Percentiles rank a stretch among this genome's conserved stretches.
These are phyloP conservation scores for Eustoma russellianum DNA, from an alignment of 257 asterid genomes.

Conservation along the genomic window DNA sequence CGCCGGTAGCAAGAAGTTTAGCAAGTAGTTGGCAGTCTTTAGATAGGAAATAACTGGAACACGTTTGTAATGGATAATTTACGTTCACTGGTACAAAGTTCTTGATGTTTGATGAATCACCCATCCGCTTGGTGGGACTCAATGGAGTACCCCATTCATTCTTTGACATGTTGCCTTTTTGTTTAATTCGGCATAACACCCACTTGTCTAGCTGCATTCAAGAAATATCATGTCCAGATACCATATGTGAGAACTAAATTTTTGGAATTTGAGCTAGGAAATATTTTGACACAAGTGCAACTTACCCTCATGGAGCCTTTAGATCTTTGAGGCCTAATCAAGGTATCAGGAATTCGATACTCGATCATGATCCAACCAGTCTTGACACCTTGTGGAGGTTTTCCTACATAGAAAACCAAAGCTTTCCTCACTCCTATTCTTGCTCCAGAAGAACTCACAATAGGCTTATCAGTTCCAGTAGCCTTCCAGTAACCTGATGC, in stretches of 20 bases:
- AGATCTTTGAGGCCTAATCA: slow-evolving; percentile 27
- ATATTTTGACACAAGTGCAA: background rate
- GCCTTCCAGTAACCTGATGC: slow-evolving; percentile 67
- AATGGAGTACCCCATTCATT: slow-evolving; percentile 22
- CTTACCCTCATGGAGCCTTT: slow-evolving; percentile 63
- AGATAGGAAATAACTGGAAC: slow-evolving; percentile 31
- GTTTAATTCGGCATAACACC: slow-evolving; percentile 53
- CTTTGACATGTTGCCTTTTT: slow-evolving; percentile 77
- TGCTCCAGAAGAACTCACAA: slow-evolving; percentile 30
- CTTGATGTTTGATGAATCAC: slow-evolving; percentile 12
- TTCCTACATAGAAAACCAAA: slow-evolving; percentile 52
- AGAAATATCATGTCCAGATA: too few relatives aligned
- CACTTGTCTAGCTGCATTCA: slow-evolving; percentile 63
- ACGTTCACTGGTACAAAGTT: slow-evolving; percentile 13
- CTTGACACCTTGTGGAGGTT: slow-evolving; percentile 39
- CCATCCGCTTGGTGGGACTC: slow-evolving; percentile 13
- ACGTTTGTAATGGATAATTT: slow-evolving; percentile 15
- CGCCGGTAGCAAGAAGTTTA: slow-evolving; percentile 26
- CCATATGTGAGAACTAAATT: too few relatives aligned
- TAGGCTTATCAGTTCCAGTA: slow-evolving; percentile 47
- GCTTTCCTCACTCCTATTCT: slow-evolving; percentile 50
- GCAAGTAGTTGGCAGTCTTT: slow-evolving; percentile 29
- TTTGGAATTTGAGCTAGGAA: too few relatives aligned
- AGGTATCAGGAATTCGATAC: slow-evolving; percentile 39
- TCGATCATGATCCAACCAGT: slow-evolving; percentile 62